phyloP scores from a whole-genome alignment of 345 rosid genomes.

The thale cress (Arabidopsis thaliana) region DNA sequence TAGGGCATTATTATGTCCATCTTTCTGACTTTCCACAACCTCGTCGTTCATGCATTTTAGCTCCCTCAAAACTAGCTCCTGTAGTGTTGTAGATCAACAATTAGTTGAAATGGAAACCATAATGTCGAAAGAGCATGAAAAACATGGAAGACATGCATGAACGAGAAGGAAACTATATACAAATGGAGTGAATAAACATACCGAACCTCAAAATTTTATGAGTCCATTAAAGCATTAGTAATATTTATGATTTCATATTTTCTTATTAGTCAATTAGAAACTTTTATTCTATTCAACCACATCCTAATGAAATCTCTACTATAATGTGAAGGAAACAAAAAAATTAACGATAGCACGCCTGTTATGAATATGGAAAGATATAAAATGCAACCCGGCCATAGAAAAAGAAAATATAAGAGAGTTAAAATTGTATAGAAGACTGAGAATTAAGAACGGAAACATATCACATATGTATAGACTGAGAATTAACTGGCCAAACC shows the following conservation, averaged over 20 bases:
- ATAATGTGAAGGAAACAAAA: constrained; percentile 1
- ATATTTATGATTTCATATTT: constrained; percentile 4
- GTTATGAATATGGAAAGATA: constrained; percentile 19
- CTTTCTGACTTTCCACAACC: constrained; percentile 65
- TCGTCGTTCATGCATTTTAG: constrained; percentile 72
- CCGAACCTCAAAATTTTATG: not conserved
- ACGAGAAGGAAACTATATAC: not conserved
- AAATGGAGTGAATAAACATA: not conserved
- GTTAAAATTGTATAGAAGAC: not conserved
- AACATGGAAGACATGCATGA: constrained; percentile 12
- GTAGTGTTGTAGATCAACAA: constrained; percentile 41
- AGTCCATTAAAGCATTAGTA: constrained; percentile 5
- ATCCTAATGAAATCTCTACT: constrained; percentile 16
- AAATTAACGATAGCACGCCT: constrained; percentile 16
- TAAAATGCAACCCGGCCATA: not conserved
- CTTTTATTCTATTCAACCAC: not conserved
- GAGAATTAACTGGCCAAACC: constrained; percentile 47
- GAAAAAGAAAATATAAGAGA: not conserved
- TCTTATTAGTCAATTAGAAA: constrained; percentile 18
- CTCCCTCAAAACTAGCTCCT: constrained; percentile 79
- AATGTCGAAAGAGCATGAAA: constrained; percentile 21
- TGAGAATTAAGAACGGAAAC: not conserved
- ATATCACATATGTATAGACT: constrained; percentile 18
- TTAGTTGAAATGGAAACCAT: constrained; percentile 36
- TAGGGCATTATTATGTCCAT: constrained; percentile 54